Base-by-base conservation (phyloP, 805 yeast genomes). In the Hanseniaspora guilliermondii region DNA sequence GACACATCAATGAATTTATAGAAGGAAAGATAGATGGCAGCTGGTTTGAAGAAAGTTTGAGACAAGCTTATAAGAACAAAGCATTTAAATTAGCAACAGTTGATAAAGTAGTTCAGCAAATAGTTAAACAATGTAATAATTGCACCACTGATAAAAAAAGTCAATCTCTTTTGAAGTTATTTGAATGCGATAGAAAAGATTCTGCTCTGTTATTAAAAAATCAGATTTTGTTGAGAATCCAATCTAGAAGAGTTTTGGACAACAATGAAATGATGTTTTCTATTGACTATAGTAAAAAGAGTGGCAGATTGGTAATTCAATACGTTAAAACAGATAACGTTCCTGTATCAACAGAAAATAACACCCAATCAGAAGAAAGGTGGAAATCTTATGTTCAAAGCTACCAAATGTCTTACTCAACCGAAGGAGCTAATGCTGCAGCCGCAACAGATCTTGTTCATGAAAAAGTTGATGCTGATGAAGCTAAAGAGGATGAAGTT, bases 331-430 rank as follows among this genome's bases (percentile, higher is more conserved):
- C 87, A 44, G 96, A 87, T 63, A 97, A 91, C 64, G 71, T 89
- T 61, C 89, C 97, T 0, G 75, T 89, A 63, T 82, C 82, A 56
- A 86, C 85, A 59, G 73, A 76, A 11, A 73, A 74, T 60, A 76
- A 81, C 22, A 16, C 4, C 8, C 25, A 19, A 3, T 78, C 80
- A 3, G 91, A 85, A 61, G 94, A 87, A 59, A 79, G 78, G 62
- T 93, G 96, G 85, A 89, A 87, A 65, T 91, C 93, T 70, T 93
- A 93, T 65, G 76, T 93, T 49, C 91, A 97, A 0, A 85, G 95
- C 42, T 93, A 85, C 67, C 78, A 89, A 42, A 84, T 93, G 85
- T 84, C 95, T 3, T 95, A 87, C 62, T 97, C 98, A 38, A 93
- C 99, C 2, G 99, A 93, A 68, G 97, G 97, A 32, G 84, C 93